phyloP scores from a whole-genome alignment of 2,329 filamentous ascomycete genomes.

The Nemania bipapillata region DNA sequence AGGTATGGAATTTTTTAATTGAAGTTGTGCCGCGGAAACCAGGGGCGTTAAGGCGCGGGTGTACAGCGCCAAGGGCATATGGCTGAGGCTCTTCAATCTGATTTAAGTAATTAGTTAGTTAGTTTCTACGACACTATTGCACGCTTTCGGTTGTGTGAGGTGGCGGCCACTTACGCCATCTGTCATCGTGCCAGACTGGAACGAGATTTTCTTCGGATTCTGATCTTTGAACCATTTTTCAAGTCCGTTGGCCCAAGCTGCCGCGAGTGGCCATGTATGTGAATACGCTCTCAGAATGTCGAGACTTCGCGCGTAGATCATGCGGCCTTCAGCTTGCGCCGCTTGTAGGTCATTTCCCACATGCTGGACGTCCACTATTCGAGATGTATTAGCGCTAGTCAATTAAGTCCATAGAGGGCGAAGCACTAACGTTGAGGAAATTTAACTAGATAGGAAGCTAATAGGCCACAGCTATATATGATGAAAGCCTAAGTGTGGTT shows the following conservation, averaged over 20 bases:
- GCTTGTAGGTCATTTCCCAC: conserved; percentile 53
- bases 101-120: conserved; percentile 27
- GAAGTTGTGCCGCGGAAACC: conserved; percentile 35
- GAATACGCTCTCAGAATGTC: conserved; percentile 61
- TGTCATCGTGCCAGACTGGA: conserved; percentile 61
- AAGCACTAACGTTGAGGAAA: conserved; percentile 59
- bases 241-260: conserved; percentile 63
- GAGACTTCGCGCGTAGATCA: conserved; percentile 60
- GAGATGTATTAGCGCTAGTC: conserved; percentile 27
- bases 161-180: conserved; percentile 55
- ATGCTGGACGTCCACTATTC: conserved; percentile 45
- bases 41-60: conserved; percentile 43
- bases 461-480: conserved; percentile 65
- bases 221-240: conserved; percentile 60
- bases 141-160: background rate
- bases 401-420: background rate
- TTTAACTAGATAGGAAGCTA: conserved; percentile 64
- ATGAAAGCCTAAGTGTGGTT: conserved; percentile 57
- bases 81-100: conserved; percentile 45
- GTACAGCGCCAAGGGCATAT: conserved; percentile 44
- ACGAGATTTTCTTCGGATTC: conserved; percentile 53
- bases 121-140: background rate
- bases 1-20: conserved; percentile 39
- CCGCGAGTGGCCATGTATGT: conserved; percentile 64
- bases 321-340: conserved; percentile 56